These are phyloP conservation scores for Paramyrothecium roridum DNA, from an alignment of 2,329 filamentous ascomycete species.

Conservation along the genomic window DNA sequence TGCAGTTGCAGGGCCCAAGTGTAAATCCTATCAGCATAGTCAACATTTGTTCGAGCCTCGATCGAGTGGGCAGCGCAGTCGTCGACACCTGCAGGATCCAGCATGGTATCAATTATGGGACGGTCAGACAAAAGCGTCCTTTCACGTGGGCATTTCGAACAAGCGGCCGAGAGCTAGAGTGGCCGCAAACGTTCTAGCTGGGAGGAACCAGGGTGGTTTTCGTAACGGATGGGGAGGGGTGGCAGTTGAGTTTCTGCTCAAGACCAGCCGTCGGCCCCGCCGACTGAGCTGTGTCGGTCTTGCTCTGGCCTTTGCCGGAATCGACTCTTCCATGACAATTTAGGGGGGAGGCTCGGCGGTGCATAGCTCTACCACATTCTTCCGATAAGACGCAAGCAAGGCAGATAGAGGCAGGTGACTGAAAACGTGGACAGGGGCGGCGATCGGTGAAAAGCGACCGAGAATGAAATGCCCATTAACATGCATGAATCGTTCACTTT, in stretches of 20 bases:
- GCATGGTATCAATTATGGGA: too few species aligned
- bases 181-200: constrained; percentile 2
- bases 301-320: not conserved
- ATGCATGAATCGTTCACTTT: not conserved
- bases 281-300: constrained; percentile 9
- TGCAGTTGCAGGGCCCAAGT: too few species aligned
- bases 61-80: too few species aligned
- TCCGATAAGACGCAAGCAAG: not conserved
- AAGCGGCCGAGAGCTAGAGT: too few species aligned
- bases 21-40: too few species aligned
- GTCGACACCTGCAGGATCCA: too few species aligned
- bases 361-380: not conserved
- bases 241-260: constrained; percentile 21
- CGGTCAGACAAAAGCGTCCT: too few species aligned
- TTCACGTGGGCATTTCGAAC: too few species aligned
- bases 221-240: constrained; percentile 8
- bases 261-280: constrained; percentile 16
- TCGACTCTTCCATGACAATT: not conserved
- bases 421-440: not conserved
- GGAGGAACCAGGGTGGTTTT: constrained; percentile 1
- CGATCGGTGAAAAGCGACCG: constrained; percentile 1
- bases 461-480: not conserved
- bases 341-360: not conserved
- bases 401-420: not conserved
- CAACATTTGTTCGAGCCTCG: too few species aligned